Evolutionary conservation across 805 yeast genomes (phyloP).

Genomic region (Cyberlindnera mycetangii): DNA sequence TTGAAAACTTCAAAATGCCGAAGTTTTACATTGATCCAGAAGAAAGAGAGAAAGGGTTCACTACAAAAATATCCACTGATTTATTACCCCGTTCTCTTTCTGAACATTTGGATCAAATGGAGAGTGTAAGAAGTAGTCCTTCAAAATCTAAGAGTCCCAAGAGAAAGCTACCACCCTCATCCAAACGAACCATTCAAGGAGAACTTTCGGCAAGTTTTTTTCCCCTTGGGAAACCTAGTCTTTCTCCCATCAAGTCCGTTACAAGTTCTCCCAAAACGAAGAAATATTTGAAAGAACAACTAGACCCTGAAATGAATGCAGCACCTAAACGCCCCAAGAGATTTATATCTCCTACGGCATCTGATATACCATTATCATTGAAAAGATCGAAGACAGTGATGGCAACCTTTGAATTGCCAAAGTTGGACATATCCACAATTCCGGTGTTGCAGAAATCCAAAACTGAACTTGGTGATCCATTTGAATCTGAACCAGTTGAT

Average conservation of each 20-base stretch:
- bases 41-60: constrained; percentile 1
- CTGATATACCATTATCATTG: not conserved
- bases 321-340: not conserved
- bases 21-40: constrained; percentile 10
- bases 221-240: not conserved
- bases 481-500: not conserved
- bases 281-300: not conserved
- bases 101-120: not conserved
- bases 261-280: too few relatives aligned
- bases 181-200: not conserved
- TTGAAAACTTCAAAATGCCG: constrained; percentile 5
- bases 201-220: constrained; percentile 6
- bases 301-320: not conserved
- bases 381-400: not conserved
- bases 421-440: not conserved
- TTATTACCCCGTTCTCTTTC: constrained; percentile 4
- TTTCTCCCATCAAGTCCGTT: not conserved
- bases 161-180: constrained; percentile 6
- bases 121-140: not conserved
- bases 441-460: not conserved
- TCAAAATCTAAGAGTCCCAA: constrained; percentile 6
- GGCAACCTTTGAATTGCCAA: not conserved
- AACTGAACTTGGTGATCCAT: not conserved
- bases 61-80: constrained; percentile 1
- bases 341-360: not conserved